Percentiles rank a stretch among this genome's conserved stretches.
Evolutionary conservation across 148 eudicot genomes (phyloP).

Genomic region (Dysphania ambrosioides): DNA sequence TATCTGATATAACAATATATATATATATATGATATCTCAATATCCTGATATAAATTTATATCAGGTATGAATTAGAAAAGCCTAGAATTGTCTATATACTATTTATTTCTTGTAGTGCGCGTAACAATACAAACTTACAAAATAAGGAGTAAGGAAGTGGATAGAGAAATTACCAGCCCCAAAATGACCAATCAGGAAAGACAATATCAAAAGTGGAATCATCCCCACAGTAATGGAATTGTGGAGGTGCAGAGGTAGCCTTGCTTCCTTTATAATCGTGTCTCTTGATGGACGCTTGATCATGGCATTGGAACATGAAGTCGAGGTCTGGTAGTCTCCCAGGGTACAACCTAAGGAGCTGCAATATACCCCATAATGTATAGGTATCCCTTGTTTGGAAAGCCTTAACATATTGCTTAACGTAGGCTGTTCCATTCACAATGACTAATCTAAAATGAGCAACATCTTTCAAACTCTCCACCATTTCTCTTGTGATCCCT

Average conservation of each 20-base stretch:
- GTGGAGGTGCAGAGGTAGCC: constrained; percentile 46
- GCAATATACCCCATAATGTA: constrained; percentile 59
- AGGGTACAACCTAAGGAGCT: constrained; percentile 55
- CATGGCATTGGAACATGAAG: constrained; percentile 55
- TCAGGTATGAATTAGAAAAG: too few species aligned
- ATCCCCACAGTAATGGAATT: constrained; percentile 57
- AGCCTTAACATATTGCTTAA: constrained; percentile 41
- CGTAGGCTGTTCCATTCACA: constrained; percentile 53
- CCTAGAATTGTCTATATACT: too few species aligned
- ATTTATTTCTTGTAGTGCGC: too few species aligned
- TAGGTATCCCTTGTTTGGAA: constrained; percentile 47
- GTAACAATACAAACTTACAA: too few species aligned
- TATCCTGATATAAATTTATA: too few species aligned
- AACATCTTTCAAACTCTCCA: constrained; percentile 28
- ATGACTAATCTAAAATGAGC: constrained; percentile 53
- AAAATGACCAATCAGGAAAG: constrained; percentile 75
- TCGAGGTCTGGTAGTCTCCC: constrained; percentile 61
- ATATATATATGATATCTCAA: too few species aligned
- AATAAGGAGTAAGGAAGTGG: too few species aligned
- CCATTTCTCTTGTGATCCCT: constrained; percentile 49
- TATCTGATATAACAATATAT: too few species aligned
- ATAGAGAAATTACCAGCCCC: constrained; percentile 95
- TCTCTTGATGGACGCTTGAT: constrained; percentile 34
- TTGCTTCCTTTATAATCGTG: constrained; percentile 9
- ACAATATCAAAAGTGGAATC: constrained; percentile 41